Conservation (phyloP, 148 eudicot genomes). For the Limonium bicolor region DNA sequence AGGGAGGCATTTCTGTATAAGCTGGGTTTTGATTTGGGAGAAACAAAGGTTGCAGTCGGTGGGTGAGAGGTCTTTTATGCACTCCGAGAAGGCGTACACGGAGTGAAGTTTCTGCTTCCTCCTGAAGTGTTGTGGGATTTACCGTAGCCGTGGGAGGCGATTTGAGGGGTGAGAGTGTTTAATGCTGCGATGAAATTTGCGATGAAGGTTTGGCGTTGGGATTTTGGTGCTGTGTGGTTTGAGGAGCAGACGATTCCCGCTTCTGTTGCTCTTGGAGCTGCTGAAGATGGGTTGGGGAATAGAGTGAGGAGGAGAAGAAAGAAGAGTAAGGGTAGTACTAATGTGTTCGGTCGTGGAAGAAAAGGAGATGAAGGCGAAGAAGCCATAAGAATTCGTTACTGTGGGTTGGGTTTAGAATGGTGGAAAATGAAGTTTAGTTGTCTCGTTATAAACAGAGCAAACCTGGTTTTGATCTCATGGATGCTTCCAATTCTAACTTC, state of each 20-base stretch:
- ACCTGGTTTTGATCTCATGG: no score
- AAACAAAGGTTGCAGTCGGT: constrained; percentile 14
- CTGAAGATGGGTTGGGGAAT: not conserved
- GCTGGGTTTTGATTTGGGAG: constrained; percentile 14
- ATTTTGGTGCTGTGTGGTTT: constrained; percentile 14
- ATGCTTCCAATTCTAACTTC: no score
- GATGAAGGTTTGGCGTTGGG: constrained; percentile 19
- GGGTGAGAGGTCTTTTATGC: constrained; percentile 10
- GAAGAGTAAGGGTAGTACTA: not conserved
- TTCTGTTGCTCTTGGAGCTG: constrained; percentile 27
- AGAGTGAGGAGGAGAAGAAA: constrained; percentile 1
- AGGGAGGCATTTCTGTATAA: constrained; percentile 23
- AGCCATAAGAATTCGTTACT: no score
- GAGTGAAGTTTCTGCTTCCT: no score
- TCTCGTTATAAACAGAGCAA: no score
- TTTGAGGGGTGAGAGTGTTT: constrained; percentile 13
- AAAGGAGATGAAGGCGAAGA: no score
- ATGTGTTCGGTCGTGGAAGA: no score
- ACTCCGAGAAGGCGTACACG: constrained; percentile 9
- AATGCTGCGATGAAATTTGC: constrained; percentile 21
- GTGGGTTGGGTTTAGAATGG: no score
- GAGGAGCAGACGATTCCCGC: constrained; percentile 20
- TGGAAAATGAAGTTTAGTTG: no score
- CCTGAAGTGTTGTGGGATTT: constrained; percentile 8
- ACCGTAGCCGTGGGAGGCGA: constrained; percentile 10